Conservation (phyloP, 371 early-diverging fungal genomes). For the Apophysomyces variabilis region DNA sequence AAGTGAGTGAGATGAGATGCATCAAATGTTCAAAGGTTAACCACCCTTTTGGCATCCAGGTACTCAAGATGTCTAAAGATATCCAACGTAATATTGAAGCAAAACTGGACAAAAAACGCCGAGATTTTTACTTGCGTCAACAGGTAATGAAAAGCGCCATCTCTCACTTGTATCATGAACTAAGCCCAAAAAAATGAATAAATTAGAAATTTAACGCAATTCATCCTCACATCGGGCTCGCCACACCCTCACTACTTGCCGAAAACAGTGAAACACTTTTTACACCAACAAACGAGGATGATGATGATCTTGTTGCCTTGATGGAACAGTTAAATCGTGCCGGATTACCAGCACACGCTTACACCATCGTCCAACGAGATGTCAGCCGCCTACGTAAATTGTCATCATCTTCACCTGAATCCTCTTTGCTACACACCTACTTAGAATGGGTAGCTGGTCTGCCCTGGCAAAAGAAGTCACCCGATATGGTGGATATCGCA, state of each 20-base stretch:
- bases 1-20: constrained; percentile 43
- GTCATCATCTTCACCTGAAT: constrained; percentile 76
- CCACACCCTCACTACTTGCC: not conserved
- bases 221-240: constrained; percentile 5
- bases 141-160: constrained; percentile 52
- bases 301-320: constrained; percentile 70
- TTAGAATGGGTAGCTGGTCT: constrained; percentile 78
- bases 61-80: constrained; percentile 20
- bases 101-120: constrained; percentile 66
- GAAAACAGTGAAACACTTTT: constrained; percentile 4
- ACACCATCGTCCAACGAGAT: constrained; percentile 68
- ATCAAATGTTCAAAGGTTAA: not conserved
- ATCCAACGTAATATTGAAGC: constrained; percentile 19
- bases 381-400: constrained; percentile 74
- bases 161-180: not conserved
- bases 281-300: constrained; percentile 37
- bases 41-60: constrained; percentile 4
- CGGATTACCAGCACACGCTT: constrained; percentile 67
- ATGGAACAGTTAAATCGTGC: constrained; percentile 57
- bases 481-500: constrained; percentile 66
- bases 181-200: not conserved
- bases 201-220: constrained; percentile 6
- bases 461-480: constrained; percentile 70
- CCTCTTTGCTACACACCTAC: constrained; percentile 77
- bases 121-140: constrained; percentile 79